A percentile compares a stretch with the other conserved stretches of the same genome.
Conservation (phyloP, 352 stramenopile species). For the Globisporangium spiculum region DNA sequence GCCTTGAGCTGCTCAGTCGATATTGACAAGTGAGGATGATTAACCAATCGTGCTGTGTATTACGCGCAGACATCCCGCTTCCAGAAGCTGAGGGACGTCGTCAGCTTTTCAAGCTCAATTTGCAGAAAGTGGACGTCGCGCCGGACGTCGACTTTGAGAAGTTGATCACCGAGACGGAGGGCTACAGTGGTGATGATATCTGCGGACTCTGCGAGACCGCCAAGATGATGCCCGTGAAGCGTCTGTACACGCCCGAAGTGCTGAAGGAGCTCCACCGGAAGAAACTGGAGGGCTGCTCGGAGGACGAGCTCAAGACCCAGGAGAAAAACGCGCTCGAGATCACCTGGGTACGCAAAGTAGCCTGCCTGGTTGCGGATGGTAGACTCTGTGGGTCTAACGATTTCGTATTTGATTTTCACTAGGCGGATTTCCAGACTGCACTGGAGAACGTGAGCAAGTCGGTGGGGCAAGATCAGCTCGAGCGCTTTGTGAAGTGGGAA, state of each 20-base stretch:
- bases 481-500: slow-evolving; percentile 75
- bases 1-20: background rate
- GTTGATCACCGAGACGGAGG: slow-evolving; percentile 66
- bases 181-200: slow-evolving; percentile 60
- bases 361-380: no score
- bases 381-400: background rate
- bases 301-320: slow-evolving; percentile 50
- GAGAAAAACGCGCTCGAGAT: slow-evolving; percentile 63
- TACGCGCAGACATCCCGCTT: slow-evolving; percentile 42
- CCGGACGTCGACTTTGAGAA: slow-evolving; percentile 76
- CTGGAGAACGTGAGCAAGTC: slow-evolving; percentile 83
- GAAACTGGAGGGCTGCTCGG: slow-evolving; percentile 50
- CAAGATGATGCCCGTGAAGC: slow-evolving; percentile 81
- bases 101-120: slow-evolving; percentile 76
- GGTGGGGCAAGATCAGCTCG: slow-evolving; percentile 69
- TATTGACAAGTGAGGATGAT: background rate
- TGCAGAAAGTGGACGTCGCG: slow-evolving; percentile 72
- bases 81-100: slow-evolving; percentile 50
- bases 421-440: slow-evolving; percentile 63
- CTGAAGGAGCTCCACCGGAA: slow-evolving; percentile 55
- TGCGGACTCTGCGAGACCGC: slow-evolving; percentile 63
- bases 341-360: slow-evolving; percentile 29
- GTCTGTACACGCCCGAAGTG: slow-evolving; percentile 68
- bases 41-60: background rate
- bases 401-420: background rate